Conservation (phyloP, 2,329 filamentous ascomycete genomes). For the Blastomyces emzantsi region DNA sequence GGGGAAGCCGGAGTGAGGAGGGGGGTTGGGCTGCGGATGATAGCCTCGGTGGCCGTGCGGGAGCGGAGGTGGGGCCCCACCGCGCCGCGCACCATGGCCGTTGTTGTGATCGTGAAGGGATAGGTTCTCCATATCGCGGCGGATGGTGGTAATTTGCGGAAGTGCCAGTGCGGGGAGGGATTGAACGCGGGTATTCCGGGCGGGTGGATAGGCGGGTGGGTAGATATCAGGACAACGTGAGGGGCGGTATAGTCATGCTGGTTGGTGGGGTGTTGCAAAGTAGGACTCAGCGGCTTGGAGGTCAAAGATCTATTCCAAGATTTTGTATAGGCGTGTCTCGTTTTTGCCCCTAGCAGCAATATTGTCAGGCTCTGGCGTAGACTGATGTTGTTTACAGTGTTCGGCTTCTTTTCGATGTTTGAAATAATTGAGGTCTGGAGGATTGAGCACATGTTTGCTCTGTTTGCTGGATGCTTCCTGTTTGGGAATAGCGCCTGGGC, state of each 20-base stretch:
- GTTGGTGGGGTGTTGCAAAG: neutral
- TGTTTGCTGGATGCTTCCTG: slow-evolving; percentile 12
- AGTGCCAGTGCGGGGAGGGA: slow-evolving; percentile 12
- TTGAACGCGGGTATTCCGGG: neutral
- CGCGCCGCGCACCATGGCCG: slow-evolving; percentile 8
- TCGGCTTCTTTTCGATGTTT: neutral
- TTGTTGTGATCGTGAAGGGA: slow-evolving; percentile 27
- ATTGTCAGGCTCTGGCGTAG: neutral
- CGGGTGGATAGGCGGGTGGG: neutral
- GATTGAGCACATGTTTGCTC: slow-evolving; percentile 11
- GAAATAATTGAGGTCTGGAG: neutral
- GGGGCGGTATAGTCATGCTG: slow-evolving; percentile 5
- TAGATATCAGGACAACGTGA: slow-evolving; percentile 1
- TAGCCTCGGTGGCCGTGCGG: slow-evolving; percentile 2
- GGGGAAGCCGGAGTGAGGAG: slow-evolving; percentile 5
- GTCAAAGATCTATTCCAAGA: neutral
- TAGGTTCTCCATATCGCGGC: slow-evolving; percentile 29
- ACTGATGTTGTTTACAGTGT: neutral
- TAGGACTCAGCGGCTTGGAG: neutral
- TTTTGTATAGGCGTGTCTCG: neutral
- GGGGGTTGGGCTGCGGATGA: neutral
- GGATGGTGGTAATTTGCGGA: slow-evolving; percentile 3
- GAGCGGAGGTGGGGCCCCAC: neutral
- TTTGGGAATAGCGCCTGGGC: neutral
- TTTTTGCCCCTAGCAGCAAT: neutral